Evolutionary conservation across 2,329 filamentous ascomycete species (phyloP), one percentile per base, ranked within the genome.

Genomic region (Ceratocystis cacaofunesta): DNA sequence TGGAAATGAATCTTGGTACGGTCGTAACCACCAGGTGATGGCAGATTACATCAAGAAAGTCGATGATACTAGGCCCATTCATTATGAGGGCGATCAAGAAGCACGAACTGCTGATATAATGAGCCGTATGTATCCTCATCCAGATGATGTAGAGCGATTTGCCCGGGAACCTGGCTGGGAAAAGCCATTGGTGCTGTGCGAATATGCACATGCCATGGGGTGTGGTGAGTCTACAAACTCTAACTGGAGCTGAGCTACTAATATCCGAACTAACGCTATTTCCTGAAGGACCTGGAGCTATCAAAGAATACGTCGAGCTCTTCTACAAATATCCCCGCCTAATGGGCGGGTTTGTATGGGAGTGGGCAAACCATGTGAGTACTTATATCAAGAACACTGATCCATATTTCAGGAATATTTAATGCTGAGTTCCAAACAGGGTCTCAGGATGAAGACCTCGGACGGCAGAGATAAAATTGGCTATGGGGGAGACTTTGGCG

Each of bases 1-100:
- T 0, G 87, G 87, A 0, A 90, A 89, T 66, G 86, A 89, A 71
- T 79, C 85, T 0, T 89, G 87, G 70, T 88, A 87, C 66, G 87
- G 87, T 0, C 75, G 76, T 1, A 89, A 89, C 67, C 84, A 87
- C 65, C 79, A 78, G 61, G 82, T 82, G 8, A 90, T 89, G 86
- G 85, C 85, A 67, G 76, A 85, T 3, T 84, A 79, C 72, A 81
- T 85, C 70, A 84, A 82, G 68, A 70, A 74, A 0, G 77, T 80
- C 12, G 86, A 88, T 67, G 71, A 75, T 1, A 82, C 78, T 5
- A 77, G 85, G 1, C 79, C 82, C 0, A 77, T 88, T 0, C 86
- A 89, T 70, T 88, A 88, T 69, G 85, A 88, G 70, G 82, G 79
- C 0, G 85, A 88, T 66, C 73, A 77, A 3, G 72, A 81, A 1